A percentile compares a stretch with the other conserved stretches of the same genome.
These are phyloP conservation scores for Orbilia blumenaviensis DNA, from an alignment of 2,329 filamentous ascomycete species.

Conservation along the genomic window DNA sequence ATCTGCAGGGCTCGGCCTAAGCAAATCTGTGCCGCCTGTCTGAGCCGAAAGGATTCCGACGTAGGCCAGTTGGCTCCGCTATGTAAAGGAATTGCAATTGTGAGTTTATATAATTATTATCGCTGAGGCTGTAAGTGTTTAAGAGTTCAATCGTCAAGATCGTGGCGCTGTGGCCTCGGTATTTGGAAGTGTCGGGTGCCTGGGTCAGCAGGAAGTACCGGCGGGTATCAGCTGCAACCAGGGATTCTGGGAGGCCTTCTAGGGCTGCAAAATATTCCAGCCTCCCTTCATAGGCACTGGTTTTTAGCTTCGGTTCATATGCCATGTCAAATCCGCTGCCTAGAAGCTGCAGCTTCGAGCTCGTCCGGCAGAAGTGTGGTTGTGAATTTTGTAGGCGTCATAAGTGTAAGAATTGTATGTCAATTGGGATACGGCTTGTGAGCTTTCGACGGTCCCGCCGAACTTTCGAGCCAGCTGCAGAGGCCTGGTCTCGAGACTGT, in stretches of 20 bases:
- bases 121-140: not conserved
- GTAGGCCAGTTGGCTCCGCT: not conserved
- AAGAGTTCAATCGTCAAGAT: conserved; percentile 9
- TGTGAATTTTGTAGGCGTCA: not conserved
- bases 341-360: not conserved
- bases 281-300: not conserved
- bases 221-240: conserved; percentile 4
- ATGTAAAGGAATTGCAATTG: not conserved
- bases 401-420: not conserved
- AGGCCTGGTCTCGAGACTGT: too few relatives aligned
- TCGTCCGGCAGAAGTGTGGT: not conserved
- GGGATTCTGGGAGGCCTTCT: not conserved
- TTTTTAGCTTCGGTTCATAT: not conserved
- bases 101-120: conserved; percentile 1
- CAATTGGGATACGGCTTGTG: not conserved
- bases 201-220: conserved; percentile 9
- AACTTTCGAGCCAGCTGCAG: too few relatives aligned
- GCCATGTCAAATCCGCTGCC: not conserved
- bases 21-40: not conserved
- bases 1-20: not conserved
- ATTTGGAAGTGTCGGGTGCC: conserved; percentile 18
- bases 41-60: conserved; percentile 9
- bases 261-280: not conserved
- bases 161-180: conserved; percentile 16
- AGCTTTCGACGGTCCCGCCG: not conserved